Evolutionary conservation across 2,329 filamentous ascomycete genomes (phyloP), one percentile per base, ranked within the genome.

Genomic region (Fusarium sp.): DNA sequence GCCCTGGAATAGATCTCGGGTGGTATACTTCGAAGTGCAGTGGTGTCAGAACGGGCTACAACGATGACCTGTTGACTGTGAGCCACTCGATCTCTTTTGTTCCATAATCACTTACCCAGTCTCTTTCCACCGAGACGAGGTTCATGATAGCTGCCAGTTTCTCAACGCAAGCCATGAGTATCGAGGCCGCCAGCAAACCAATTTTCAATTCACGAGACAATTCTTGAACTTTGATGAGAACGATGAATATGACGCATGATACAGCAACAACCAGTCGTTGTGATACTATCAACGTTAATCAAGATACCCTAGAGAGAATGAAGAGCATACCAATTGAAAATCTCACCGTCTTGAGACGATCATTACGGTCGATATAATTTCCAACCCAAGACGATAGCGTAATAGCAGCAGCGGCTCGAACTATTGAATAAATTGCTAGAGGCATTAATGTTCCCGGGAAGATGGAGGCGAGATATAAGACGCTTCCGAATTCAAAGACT

Each of bases 351-450:
- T 71, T 73, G 4, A 90, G 78, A 0, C 88, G 82, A 59, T 87
- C 76, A 7, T 81, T 82, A 1, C 66, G 77, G 75, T 93, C 91
- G 39, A 93, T 86, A 41, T 82, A 83, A 2, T 75, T 73, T 2
- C 91, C 91, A 8, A 93, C 77, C 46, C 81, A 81, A 14, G 87
- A 85, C 0, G 89, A 86, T 9, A 92, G 79, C 1, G 88, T 28
- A 6, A 90, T 85, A 0, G 89, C 89, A 1, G 88, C 82, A 0
- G 83, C 78, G 8, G 86, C 84, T 23, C 91, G 86, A 7, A 84
- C 81, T 9, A 93, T 79, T 0, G 91, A 91, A 73, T 93, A 93
- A n/a, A 90, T 79, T 0, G 90, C 92, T 58, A 90, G 84, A 37
- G 88, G 90, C 23, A 91, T 82, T 23, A 93, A 80, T 0, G 90